These are phyloP conservation scores for Aquilaria yunnanensis DNA, from an alignment of 345 rosid species.

Conservation along the genomic window DNA sequence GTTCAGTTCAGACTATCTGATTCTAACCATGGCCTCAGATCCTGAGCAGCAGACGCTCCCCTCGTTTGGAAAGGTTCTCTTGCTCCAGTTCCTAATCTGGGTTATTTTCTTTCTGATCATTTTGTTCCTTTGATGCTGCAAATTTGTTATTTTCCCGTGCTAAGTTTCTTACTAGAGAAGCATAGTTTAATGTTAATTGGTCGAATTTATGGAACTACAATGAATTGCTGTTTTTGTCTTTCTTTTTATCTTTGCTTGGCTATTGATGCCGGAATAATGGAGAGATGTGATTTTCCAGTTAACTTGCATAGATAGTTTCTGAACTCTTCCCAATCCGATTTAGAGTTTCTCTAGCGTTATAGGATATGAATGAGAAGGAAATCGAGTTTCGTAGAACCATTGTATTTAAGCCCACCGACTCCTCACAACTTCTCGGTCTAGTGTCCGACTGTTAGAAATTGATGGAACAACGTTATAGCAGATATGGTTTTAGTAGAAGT, in stretches of 20 bases:
- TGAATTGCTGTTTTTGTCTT: background rate
- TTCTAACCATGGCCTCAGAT: constrained; percentile 42
- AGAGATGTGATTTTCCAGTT: background rate
- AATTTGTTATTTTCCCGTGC: constrained; percentile 4
- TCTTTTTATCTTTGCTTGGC: background rate
- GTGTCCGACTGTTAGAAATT: background rate
- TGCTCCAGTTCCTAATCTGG: background rate
- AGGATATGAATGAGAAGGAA: too few species aligned
- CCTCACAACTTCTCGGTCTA: too few species aligned
- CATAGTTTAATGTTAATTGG: constrained; percentile 1
- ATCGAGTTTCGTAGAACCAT: too few species aligned
- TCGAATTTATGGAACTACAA: background rate
- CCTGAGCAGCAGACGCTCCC: constrained; percentile 35
- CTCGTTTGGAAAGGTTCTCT: constrained; percentile 38
- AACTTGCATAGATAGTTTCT: too few species aligned
- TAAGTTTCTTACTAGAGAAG: constrained; percentile 4
- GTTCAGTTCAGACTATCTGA: background rate
- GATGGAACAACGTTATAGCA: background rate
- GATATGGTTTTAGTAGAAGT: constrained; percentile 3
- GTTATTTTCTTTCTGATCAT: background rate
- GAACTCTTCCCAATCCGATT: too few species aligned
- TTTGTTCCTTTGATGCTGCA: background rate
- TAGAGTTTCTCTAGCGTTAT: too few species aligned
- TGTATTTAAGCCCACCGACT: too few species aligned
- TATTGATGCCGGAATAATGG: constrained; percentile 2